phyloP scores from a whole-genome alignment of 2,329 filamentous ascomycete genomes.

The Canariomyces notabilis region DNA sequence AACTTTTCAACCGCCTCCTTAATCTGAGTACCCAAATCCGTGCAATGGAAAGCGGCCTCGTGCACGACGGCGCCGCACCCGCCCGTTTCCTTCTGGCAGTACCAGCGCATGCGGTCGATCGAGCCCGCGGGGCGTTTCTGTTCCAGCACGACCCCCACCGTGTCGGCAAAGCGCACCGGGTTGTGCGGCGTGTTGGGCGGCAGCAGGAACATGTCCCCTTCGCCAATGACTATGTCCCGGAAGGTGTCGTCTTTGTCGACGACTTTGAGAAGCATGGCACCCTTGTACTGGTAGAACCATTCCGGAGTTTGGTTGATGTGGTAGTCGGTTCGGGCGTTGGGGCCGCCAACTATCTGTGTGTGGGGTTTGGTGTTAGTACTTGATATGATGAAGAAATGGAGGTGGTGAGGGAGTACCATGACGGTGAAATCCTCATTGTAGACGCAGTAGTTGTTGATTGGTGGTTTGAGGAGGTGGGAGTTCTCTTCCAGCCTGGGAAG shows the following conservation, averaged over 20 bases:
- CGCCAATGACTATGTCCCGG: conserved; percentile 80
- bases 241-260: conserved; percentile 65
- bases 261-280: conserved; percentile 88
- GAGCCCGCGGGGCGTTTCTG: conserved; percentile 67
- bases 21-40: conserved; percentile 88
- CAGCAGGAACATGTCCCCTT: conserved; percentile 90
- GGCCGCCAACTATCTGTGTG: conserved; percentile 68
- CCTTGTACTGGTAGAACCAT: conserved; percentile 97
- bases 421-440: conserved; percentile 80
- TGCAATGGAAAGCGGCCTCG: conserved; percentile 83
- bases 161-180: conserved; percentile 86
- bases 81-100: conserved; percentile 53
- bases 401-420: conserved; percentile 51
- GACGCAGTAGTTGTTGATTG: conserved; percentile 96
- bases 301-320: conserved; percentile 96
- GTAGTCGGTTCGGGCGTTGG: conserved; percentile 94
- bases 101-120: conserved; percentile 83
- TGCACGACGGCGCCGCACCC: conserved; percentile 68
- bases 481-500: conserved; percentile 76
- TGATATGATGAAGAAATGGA: background rate
- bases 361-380: background rate
- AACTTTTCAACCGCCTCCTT: conserved; percentile 86
- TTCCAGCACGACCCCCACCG: conserved; percentile 90
- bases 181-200: conserved; percentile 96
- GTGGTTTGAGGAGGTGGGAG: conserved; percentile 84